These are phyloP conservation scores for Coemansia sp. DNA, from an alignment of 192 early-diverging fungal genomes.

Conservation along the genomic window DNA sequence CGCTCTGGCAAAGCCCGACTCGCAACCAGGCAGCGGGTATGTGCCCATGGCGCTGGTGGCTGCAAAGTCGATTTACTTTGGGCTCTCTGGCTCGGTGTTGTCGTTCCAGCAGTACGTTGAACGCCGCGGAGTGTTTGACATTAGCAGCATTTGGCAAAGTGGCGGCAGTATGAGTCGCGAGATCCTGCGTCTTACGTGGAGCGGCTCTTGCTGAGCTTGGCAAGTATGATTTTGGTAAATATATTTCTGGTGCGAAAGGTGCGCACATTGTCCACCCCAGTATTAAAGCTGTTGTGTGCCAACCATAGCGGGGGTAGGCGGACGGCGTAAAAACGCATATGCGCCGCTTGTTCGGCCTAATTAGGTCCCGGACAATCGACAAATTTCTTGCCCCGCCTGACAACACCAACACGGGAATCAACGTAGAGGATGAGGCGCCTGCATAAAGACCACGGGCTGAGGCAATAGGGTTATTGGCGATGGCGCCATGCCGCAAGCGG, in stretches of 20 bases:
- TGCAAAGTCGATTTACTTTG: constrained; percentile 94
- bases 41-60: constrained; percentile 63
- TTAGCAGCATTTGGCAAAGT: constrained; percentile 61
- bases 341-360: background rate
- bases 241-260: background rate
- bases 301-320: background rate
- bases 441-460: constrained; percentile 1
- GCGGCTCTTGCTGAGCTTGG: background rate
- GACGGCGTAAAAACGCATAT: background rate
- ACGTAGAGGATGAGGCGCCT: constrained; percentile 11
- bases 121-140: constrained; percentile 53
- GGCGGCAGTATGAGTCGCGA: constrained; percentile 67
- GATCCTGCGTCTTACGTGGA: constrained; percentile 64
- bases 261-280: background rate
- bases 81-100: constrained; percentile 81
- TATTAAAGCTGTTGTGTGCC: background rate
- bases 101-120: constrained; percentile 68
- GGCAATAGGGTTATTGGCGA: background rate
- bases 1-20: constrained; percentile 44
- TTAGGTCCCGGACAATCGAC: background rate
- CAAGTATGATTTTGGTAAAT: constrained; percentile 2
- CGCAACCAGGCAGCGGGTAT: constrained; percentile 23
- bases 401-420: background rate
- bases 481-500: background rate
- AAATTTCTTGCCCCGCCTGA: background rate